These are phyloP conservation scores for Sphaerulina vaccinii DNA, from an alignment of 2,329 filamentous ascomycete species.

Conservation along the genomic window DNA sequence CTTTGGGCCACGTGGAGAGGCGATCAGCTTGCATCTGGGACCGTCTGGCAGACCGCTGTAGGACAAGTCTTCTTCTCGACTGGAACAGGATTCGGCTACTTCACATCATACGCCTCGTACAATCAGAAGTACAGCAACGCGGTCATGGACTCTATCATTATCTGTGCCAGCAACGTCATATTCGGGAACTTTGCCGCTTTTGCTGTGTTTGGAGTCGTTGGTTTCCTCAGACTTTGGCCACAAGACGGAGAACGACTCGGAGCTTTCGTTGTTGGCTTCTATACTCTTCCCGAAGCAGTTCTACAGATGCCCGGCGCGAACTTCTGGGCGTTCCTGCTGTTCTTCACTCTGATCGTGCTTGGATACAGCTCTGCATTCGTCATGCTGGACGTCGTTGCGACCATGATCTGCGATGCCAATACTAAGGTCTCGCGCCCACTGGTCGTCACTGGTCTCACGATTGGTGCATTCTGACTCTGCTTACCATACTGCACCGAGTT, in stretches of 20 bases:
- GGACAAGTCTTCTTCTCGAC: conserved; percentile 62
- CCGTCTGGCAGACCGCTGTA: conserved; percentile 60
- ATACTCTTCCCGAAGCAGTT: conserved; percentile 58
- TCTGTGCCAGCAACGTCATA: conserved; percentile 54
- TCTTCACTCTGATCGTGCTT: conserved; percentile 59
- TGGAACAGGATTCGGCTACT: conserved; percentile 51
- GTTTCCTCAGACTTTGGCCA: conserved; percentile 47
- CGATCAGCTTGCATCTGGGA: conserved; percentile 51
- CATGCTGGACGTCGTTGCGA: conserved; percentile 59
- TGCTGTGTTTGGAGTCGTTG: conserved; percentile 58
- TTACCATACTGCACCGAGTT: conserved; percentile 59
- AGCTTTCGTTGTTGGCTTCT: conserved; percentile 57
- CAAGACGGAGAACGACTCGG: conserved; percentile 49
- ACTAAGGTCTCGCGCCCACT: conserved; percentile 47
- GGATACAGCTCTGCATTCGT: conserved; percentile 60
- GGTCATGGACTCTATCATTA: conserved; percentile 58
- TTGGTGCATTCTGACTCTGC: conserved; percentile 55
- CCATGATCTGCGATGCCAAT: conserved; percentile 52
- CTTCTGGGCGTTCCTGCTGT: conserved; percentile 59
- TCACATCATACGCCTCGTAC: conserved; percentile 59
- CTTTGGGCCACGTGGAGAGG: conserved; percentile 52
- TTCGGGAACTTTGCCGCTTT: conserved; percentile 57
- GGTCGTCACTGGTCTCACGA: conserved; percentile 52
- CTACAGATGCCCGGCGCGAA: conserved; percentile 58
- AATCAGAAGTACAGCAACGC: conserved; percentile 58